Conservation (phyloP, 2,329 filamentous ascomycete genomes). For the Alternaria arborescens region DNA sequence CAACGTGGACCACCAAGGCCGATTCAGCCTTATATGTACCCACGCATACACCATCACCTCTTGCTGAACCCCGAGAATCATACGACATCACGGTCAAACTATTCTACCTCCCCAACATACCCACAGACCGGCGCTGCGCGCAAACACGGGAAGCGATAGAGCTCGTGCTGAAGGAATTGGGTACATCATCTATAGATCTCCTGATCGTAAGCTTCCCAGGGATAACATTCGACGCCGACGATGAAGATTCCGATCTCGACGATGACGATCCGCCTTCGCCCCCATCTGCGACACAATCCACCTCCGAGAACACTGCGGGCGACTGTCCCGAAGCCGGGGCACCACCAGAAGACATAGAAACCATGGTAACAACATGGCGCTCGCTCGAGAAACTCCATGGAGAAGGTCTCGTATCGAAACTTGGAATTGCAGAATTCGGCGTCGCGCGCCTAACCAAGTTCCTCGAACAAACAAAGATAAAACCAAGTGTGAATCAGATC, state of each 20-base stretch:
- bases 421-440: conserved; percentile 93
- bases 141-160: conserved; percentile 81
- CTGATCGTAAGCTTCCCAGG: conserved; percentile 93
- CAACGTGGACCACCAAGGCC: conserved; percentile 71
- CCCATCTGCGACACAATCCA: conserved; percentile 26
- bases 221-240: conserved; percentile 91
- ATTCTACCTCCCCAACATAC: conserved; percentile 83
- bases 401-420: conserved; percentile 73
- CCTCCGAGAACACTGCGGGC: conserved; percentile 55
- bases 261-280: conserved; percentile 53
- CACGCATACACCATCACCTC: conserved; percentile 71
- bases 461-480: conserved; percentile 72
- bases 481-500: conserved; percentile 91
- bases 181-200: conserved; percentile 79
- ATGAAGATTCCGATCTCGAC: conserved; percentile 78
- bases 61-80: conserved; percentile 80
- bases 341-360: conserved; percentile 64
- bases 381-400: conserved; percentile 76
- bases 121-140: conserved; percentile 68
- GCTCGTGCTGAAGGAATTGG: conserved; percentile 81
- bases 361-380: conserved; percentile 72
- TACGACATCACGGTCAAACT: conserved; percentile 97
- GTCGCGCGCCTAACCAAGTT: conserved; percentile 82
- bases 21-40: conserved; percentile 73
- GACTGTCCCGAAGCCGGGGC: conserved; percentile 38